Base-by-base conservation (phyloP, 352 stramenopile species). In the Phytophthora tubulina region DNA sequence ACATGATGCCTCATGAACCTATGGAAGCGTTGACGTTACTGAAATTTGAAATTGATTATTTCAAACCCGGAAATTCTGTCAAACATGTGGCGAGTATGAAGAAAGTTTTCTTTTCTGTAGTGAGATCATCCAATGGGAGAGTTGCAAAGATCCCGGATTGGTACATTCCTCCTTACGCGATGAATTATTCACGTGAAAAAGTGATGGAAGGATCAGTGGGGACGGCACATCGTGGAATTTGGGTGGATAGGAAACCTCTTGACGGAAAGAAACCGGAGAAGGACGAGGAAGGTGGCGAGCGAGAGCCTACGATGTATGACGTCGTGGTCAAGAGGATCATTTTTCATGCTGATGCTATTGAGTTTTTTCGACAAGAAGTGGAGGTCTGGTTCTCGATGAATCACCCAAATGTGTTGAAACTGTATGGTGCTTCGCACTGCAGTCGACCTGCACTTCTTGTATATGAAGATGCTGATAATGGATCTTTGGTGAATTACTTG, bases 31-130 rank as follows among this genome's bases (percentile, higher is more conserved):
- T 79, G 27, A 79, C 72, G 33, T 27, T 79, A 38, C 46, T 79
- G 14, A 79, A 79, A 36, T 79, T 70, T 30, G 72, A 79, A 39
- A 75, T 79, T 7, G 72, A 79, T 41, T 75, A 62, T 35, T 75
- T 64, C 51, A 70, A 70, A 48, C 30, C 56, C 31, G 50, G 35
- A 32, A 75, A 79, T 42, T 73, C 67, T 3, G 31, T 39, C 4
- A 54, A 53, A 14, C 72, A 79, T 17, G 67, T 73, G 38, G 67
- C 67, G 2, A 70, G 55, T 31, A 79, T 79, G 72, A 79, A 75
- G 33, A 68, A 67, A 33, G 62, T 78, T 2, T 78, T 78, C 48
- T 78, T 78, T 41, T 67, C 51, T 15, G 64, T 78, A 3, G 71
- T 78, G 31, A 36, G 71, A 5, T 78, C 71, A 27, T 78, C 71